phyloP scores from a whole-genome alignment of 257 asterid species.

The Handroanthus guayacan region DNA sequence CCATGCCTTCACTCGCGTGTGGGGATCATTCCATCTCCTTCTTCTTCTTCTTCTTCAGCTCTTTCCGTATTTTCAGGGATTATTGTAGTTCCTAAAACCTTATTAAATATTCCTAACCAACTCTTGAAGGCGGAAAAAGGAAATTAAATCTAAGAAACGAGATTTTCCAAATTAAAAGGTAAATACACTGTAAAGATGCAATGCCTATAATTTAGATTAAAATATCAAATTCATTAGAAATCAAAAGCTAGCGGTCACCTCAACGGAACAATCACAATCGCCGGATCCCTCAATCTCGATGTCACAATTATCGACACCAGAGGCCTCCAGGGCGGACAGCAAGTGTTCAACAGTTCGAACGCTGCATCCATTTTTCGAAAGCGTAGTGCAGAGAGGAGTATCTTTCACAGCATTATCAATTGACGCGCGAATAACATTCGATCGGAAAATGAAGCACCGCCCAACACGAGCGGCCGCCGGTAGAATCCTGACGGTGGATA shows the following conservation, averaged over 20 bases:
- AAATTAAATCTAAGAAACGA: neutral
- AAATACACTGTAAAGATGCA: neutral
- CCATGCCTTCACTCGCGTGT: neutral
- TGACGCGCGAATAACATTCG: constrained; percentile 71
- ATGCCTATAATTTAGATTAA: neutral
- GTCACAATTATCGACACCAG: constrained; percentile 85
- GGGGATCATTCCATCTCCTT: neutral
- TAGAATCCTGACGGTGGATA: constrained; percentile 63
- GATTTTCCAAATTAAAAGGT: neutral
- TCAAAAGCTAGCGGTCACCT: constrained; percentile 50
- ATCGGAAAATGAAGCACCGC: constrained; percentile 64
- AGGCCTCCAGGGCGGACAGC: constrained; percentile 92
- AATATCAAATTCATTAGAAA: neutral
- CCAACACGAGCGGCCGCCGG: constrained; percentile 79
- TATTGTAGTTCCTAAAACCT: neutral
- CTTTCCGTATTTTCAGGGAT: constrained; percentile 7
- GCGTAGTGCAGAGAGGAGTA: constrained; percentile 78
- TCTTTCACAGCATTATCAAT: constrained; percentile 59
- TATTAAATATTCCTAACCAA: neutral
- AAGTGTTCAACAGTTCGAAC: constrained; percentile 86
- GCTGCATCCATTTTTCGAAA: constrained; percentile 66
- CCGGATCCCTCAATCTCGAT: constrained; percentile 63
- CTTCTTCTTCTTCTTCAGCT: neutral
- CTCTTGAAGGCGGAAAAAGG: neutral
- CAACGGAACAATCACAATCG: constrained; percentile 55